Evolutionary conservation across 805 yeast genomes (phyloP).

Genomic region (Lachancea sp.): DNA sequence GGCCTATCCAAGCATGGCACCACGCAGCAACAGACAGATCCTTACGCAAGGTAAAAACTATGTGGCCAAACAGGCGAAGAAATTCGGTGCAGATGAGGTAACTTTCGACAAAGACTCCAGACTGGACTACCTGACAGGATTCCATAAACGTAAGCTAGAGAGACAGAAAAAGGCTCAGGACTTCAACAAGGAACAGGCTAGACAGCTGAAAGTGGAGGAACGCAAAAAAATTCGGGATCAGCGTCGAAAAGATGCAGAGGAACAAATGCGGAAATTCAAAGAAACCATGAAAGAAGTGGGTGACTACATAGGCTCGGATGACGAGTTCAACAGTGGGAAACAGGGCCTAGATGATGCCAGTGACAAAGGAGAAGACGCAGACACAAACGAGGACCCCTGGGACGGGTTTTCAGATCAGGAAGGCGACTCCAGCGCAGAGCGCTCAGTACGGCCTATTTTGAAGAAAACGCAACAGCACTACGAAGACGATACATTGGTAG

Average conservation of each 20-base stretch:
- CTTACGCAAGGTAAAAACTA: conserved; percentile 84
- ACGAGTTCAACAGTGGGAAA: conserved; percentile 10
- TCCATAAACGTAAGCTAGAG: conserved; percentile 86
- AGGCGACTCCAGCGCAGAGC: background rate
- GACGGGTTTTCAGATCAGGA: conserved; percentile 33
- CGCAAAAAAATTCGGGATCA: conserved; percentile 59
- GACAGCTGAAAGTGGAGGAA: conserved; percentile 67
- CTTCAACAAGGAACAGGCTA: conserved; percentile 68
- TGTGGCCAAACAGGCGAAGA: conserved; percentile 57
- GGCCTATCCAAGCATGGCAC: conserved; percentile 13
- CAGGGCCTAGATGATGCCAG: conserved; percentile 18
- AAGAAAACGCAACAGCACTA: conserved; percentile 28
- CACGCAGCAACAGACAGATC: conserved; percentile 62
- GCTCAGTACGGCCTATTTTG: conserved; percentile 28
- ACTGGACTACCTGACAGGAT: conserved; percentile 83
- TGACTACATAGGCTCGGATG: conserved; percentile 20
- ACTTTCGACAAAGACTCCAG: conserved; percentile 76
- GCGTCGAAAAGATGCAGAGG: conserved; percentile 56
- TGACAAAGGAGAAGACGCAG: conserved; percentile 17
- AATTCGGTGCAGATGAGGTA: conserved; percentile 75
- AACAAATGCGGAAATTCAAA: conserved; percentile 39
- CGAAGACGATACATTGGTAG: conserved; percentile 39
- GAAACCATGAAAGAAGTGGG: conserved; percentile 28
- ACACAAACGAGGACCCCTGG: conserved; percentile 33
- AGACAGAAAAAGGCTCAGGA: conserved; percentile 83